Evolutionary conservation across 2,329 filamentous ascomycete genomes (phyloP).

Genomic region (Colletotrichum brevisporum): DNA sequence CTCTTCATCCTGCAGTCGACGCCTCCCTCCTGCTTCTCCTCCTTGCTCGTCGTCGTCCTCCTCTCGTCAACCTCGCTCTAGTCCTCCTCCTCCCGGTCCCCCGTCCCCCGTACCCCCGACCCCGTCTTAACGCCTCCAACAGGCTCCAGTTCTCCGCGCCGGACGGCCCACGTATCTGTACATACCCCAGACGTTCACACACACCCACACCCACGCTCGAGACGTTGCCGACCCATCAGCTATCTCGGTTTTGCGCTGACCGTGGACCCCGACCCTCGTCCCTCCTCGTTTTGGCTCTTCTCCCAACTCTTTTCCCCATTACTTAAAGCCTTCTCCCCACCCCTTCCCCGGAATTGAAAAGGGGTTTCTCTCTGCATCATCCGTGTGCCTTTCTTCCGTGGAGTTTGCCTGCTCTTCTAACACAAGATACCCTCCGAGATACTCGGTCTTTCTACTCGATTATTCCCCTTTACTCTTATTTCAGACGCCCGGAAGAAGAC

Average conservation of each 20-base stretch:
- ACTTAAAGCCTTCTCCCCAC: slow-evolving; percentile 37
- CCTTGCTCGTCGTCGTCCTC: background rate
- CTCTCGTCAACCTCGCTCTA: slow-evolving; percentile 4
- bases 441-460: background rate
- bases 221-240: slow-evolving; percentile 32
- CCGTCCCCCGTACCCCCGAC: slow-evolving; percentile 4
- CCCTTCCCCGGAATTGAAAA: slow-evolving; percentile 7
- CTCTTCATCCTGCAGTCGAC: slow-evolving; percentile 32
- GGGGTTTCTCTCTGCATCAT: slow-evolving; percentile 7
- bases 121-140: slow-evolving; percentile 5
- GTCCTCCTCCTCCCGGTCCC: slow-evolving; percentile 9
- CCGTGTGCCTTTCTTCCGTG: slow-evolving; percentile 29
- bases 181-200: slow-evolving; percentile 38
- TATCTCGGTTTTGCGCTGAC: slow-evolving; percentile 33
- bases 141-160: slow-evolving; percentile 38
- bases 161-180: slow-evolving; percentile 28
- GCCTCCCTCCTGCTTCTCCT: slow-evolving; percentile 11
- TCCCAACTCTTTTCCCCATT: slow-evolving; percentile 30
- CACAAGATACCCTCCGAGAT: slow-evolving; percentile 15
- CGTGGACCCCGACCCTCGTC: slow-evolving; percentile 27
- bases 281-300: slow-evolving; percentile 25
- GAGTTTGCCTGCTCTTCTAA: slow-evolving; percentile 21
- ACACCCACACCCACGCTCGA: slow-evolving; percentile 15
- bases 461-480: background rate
- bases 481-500: slow-evolving; percentile 28